Conservation (phyloP, 768 basidiomycete species). For the Coprinellus aureogranulatus region DNA sequence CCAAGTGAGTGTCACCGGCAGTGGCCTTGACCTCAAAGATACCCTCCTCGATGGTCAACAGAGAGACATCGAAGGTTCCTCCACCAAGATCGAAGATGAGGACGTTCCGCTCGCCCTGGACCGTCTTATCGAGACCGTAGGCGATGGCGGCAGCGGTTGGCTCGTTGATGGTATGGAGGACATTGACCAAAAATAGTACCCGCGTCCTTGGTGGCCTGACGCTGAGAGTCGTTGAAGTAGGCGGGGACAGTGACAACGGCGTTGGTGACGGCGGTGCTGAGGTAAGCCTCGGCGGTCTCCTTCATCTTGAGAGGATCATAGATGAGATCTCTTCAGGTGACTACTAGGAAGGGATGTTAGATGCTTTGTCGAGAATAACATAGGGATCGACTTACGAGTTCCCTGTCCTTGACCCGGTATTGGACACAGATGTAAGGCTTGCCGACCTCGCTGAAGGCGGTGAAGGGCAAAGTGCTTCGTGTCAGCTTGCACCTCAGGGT, state of each 20-base stretch:
- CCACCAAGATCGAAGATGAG: slow-evolving; percentile 62
- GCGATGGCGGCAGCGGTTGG: slow-evolving; percentile 93
- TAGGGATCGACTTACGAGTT: neutral
- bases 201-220: slow-evolving; percentile 93
- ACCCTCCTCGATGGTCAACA: slow-evolving; percentile 92
- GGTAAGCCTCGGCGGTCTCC: neutral
- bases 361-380: neutral
- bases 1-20: slow-evolving; percentile 94
- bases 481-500: neutral
- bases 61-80: slow-evolving; percentile 97
- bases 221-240: slow-evolving; percentile 96
- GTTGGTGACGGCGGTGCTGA: slow-evolving; percentile 54
- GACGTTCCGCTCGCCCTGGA: slow-evolving; percentile 80
- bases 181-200: slow-evolving; percentile 86
- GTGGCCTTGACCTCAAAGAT: slow-evolving; percentile 97
- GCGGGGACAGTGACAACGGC: slow-evolving; percentile 91
- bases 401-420: neutral
- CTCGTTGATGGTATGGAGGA: slow-evolving; percentile 94
- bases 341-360: neutral
- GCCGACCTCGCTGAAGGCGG: neutral
- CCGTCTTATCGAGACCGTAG: slow-evolving; percentile 91
- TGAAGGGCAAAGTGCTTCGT: neutral
- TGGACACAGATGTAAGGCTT: neutral
- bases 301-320: neutral
- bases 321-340: neutral